phyloP scores from a whole-genome alignment of 78 protist species.

The Dictyostelium firmibasis region DNA sequence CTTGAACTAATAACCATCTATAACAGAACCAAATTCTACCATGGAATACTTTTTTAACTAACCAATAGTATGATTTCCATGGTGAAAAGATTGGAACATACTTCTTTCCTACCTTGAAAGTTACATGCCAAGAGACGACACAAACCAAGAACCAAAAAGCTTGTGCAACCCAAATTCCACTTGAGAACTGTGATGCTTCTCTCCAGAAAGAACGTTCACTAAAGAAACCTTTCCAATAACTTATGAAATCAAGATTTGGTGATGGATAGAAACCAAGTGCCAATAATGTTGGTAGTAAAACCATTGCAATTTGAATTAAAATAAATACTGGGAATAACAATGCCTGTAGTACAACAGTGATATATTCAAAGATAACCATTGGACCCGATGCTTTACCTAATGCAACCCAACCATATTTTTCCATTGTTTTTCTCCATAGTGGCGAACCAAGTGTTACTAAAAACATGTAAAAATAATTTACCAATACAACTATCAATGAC shows the following conservation, averaged over 20 bases:
- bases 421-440: constrained; percentile 19
- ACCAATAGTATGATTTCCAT: constrained; percentile 66
- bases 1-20: neutral
- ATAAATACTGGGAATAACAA: constrained; percentile 58
- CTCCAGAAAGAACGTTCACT: constrained; percentile 20
- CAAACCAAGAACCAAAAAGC: constrained; percentile 45
- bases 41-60: constrained; percentile 48
- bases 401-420: constrained; percentile 8
- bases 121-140: constrained; percentile 12
- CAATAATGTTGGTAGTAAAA: constrained; percentile 22
- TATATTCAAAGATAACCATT: constrained; percentile 28
- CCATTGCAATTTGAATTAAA: constrained; percentile 6
- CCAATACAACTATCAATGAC: neutral
- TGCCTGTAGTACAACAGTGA: constrained; percentile 35
- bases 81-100: constrained; percentile 59
- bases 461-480: constrained; percentile 47
- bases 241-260: neutral
- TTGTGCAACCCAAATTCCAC: constrained; percentile 56
- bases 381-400: constrained; percentile 67
- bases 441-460: constrained; percentile 69
- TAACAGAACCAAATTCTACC: constrained; percentile 63
- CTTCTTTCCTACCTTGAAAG: neutral
- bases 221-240: constrained; percentile 36
- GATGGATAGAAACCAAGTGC: constrained; percentile 8
- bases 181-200: neutral